phyloP scores from a whole-genome alignment of 75 land plant species.

The Adiantum capillusveneris region DNA sequence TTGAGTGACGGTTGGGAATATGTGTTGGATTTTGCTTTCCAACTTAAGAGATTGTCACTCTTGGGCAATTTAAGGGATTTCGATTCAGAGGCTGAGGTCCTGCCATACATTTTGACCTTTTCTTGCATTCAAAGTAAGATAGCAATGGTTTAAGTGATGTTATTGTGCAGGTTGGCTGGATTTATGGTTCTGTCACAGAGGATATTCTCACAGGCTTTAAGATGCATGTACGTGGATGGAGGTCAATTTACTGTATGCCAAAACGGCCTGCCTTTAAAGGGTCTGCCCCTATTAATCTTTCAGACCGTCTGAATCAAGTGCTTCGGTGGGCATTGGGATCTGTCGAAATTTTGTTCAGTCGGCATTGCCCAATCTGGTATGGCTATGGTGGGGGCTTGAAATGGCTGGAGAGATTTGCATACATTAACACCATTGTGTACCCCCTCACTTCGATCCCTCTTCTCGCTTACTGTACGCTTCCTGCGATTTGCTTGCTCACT shows the following conservation, averaged over 20 bases:
- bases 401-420: constrained; percentile 51
- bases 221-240: constrained; percentile 73
- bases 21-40: too few relatives aligned
- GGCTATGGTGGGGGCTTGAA: constrained; percentile 60
- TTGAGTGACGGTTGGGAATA: too few relatives aligned
- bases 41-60: too few relatives aligned
- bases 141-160: background rate
- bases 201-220: constrained; percentile 70
- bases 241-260: constrained; percentile 72
- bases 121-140: too few relatives aligned
- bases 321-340: constrained; percentile 75
- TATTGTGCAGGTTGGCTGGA: constrained; percentile 62
- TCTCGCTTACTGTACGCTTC: constrained; percentile 56
- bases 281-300: constrained; percentile 63
- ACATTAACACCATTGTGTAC: constrained; percentile 59
- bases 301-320: constrained; percentile 65
- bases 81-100: too few relatives aligned
- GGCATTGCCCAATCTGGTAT: constrained; percentile 80
- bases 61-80: too few relatives aligned
- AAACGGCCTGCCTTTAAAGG: constrained; percentile 64
- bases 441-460: constrained; percentile 63
- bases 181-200: constrained; percentile 70
- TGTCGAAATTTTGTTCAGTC: constrained; percentile 63
- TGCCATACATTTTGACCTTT: too few relatives aligned
- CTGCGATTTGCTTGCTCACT: constrained; percentile 68